Evolutionary conservation across 148 eudicot genomes (phyloP), one percentile per base, ranked within the genome.

Genomic region (Suaeda aralocaspica): DNA sequence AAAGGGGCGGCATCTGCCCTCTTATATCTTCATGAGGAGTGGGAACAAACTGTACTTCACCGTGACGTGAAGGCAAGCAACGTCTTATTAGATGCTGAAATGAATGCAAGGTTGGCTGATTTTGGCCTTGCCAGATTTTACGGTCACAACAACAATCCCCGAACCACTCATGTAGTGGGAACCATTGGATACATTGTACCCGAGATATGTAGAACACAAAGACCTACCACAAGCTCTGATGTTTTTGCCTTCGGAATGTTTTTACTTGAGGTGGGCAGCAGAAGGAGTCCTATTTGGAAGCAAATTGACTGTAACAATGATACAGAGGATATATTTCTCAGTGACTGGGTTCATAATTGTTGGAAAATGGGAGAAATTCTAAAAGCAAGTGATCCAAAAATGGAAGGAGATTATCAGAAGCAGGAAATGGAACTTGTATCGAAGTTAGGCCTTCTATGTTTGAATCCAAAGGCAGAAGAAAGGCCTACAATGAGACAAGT

Each of bases 151-250:
- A 36, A 33, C 18, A 62, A 69, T 71, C 77, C 78, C 28, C 75
- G 51, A 1, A 76, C 84, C 6, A 81, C 84, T 0, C 69, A 51
- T 52, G 68, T 77, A 31, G 84, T 73, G 13, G 84, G 84, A 30
- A 81, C 84, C 6, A 67, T 71, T 26, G 84, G 84, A 29, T 81
- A 81, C 42, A 69, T 81, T 6, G 84, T 81, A 5, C 84, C 84
- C 0, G 84, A 81, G 64, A 66, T 71, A 0, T 70, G 64, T n/a
- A 70, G 72, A 71, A 50, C 64, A 15, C 72, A 59, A 10, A 73
- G 51, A 18, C 78, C 84, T 14, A 81, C 77, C 1, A 61, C 73
- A 2, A 66, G 59, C 29, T 66, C 78, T 1, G 84, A 81, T 70
- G 78, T 81, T 22, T 81, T 64, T 49, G 53, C 76, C 49, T 80